A percentile compares a stretch with the other conserved stretches of the same genome.
Evolutionary conservation across 495 filamentous ascomycete genomes (phyloP).

Genomic region (Aspergillus kassunensis): DNA sequence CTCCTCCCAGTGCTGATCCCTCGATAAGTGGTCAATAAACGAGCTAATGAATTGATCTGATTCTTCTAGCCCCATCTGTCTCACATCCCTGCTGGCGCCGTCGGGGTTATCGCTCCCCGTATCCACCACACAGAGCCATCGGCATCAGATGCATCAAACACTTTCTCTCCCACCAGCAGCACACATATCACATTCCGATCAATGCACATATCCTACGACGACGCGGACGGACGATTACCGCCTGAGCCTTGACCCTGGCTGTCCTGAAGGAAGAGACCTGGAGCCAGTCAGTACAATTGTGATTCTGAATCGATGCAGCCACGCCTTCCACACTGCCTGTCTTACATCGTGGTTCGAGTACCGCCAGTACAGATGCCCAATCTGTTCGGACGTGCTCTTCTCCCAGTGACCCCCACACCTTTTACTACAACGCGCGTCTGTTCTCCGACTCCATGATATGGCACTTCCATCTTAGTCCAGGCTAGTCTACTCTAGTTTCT

Average conservation of each 20-base stretch:
- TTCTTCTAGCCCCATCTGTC: slow-evolving; percentile 19
- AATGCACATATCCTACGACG: neutral
- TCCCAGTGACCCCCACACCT: slow-evolving; percentile 11
- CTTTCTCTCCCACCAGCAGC: slow-evolving; percentile 1
- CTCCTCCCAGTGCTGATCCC: slow-evolving; percentile 4
- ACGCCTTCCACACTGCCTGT: slow-evolving; percentile 33
- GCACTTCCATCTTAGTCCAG: no score
- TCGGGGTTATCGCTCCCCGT: neutral
- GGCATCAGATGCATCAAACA: neutral
- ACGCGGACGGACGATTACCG: neutral
- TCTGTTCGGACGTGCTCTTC: slow-evolving; percentile 30
- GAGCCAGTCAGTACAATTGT: slow-evolving; percentile 6
- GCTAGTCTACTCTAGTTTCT: neutral
- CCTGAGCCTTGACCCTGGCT: neutral
- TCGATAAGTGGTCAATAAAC: neutral
- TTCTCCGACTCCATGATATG: neutral
- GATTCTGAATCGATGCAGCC: slow-evolving; percentile 31
- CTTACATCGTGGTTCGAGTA: slow-evolving; percentile 34
- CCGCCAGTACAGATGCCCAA: slow-evolving; percentile 30
- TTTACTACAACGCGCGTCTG: neutral
- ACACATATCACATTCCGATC: neutral
- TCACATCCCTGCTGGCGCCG: slow-evolving; percentile 10
- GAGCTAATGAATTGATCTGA: neutral
- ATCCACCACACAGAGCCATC: neutral
- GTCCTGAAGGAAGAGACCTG: neutral